A percentile compares a stretch with the other conserved stretches of the same genome.
phyloP scores from a whole-genome alignment of 345 rosid species.

The Boechera retrofracta region DNA sequence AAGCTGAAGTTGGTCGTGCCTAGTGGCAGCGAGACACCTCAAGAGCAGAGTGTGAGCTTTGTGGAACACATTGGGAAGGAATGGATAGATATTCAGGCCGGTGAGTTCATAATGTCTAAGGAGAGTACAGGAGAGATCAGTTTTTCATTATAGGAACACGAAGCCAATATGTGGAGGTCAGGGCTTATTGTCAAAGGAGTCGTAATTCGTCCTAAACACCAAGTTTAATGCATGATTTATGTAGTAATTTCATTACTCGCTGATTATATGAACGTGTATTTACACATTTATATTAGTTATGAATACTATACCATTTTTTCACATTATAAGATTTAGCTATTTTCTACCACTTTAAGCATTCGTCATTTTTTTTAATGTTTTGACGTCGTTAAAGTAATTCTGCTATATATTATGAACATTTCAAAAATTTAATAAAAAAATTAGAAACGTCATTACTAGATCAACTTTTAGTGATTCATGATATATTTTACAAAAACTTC shows the following conservation, averaged over 20 bases:
- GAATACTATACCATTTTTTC: background rate
- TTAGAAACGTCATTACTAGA: no score
- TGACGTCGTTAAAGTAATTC: no score
- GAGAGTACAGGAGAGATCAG: slow-evolving; percentile 47
- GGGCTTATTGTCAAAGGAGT: slow-evolving; percentile 61
- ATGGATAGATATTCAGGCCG: slow-evolving; percentile 59
- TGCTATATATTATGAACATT: no score
- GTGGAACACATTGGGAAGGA: slow-evolving; percentile 38
- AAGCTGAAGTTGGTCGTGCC: slow-evolving; percentile 49
- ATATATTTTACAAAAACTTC: no score
- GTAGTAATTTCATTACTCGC: background rate
- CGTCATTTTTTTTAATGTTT: no score
- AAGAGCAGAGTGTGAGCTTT: slow-evolving; percentile 46
- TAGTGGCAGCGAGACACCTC: slow-evolving; percentile 39
- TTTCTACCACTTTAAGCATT: no score
- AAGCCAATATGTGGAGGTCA: slow-evolving; percentile 50
- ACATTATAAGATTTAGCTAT: background rate
- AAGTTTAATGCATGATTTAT: background rate
- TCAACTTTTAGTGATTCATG: no score
- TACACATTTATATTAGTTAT: background rate
- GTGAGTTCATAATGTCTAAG: slow-evolving; percentile 45
- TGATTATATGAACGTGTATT: background rate
- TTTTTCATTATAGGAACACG: slow-evolving; percentile 51
- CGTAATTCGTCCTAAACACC: slow-evolving; percentile 48
- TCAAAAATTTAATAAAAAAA: no score